Base-by-base conservation (phyloP, 768 basidiomycete species). In the Rhizopogon rudus region DNA sequence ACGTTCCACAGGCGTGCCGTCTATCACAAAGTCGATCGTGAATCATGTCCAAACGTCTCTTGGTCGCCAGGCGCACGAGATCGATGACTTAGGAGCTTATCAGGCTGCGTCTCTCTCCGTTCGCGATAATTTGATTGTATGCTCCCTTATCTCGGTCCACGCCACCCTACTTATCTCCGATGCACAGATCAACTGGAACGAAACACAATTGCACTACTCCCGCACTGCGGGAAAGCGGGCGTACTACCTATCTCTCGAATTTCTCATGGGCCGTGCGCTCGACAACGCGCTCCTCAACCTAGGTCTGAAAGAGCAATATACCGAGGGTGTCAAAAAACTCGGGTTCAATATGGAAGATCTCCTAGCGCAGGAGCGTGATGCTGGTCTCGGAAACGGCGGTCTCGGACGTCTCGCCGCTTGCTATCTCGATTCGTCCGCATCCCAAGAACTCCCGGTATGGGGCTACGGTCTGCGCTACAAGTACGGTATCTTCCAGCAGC, bases 201-300 rank as follows among this genome's bases (percentile, higher is more conserved):
- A 84, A 41, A 93, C 91, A 6, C 86, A 91, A 63, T 67, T 88
- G 56, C 75, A 83, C 53, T 81, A 87, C 69, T 87, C 88, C 48
- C 86, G 89, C 65, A 94, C 91, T 67, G 77, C 83, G 39, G 92
- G 91, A 25, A 94, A 95, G 64, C 79, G 91, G 57, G 91, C 91
- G 12, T 98, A 98, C 77, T 99, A 98, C 71, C 82, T 98, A 57
- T 96, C 93, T 41, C 83, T 98, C 52, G 96, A 97, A 72, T 97
- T 93, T 72, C 73, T 94, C 62, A 90, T 91, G 87, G 86, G 89
- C 43, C 80, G 88, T 29, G 87, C 87, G 3, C 78, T 89, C 50
- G 87, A 90, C 58, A 86, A 86, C 58, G 81, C 92, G 61, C 81
- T 97, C 22, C 83, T 98, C 58, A 98, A 98, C 67, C 81, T 98